A percentile compares a stretch with the other conserved stretches of the same genome.
phyloP scores from a whole-genome alignment of 2,329 filamentous ascomycete genomes.

The Mycosphaerelloides madeirae region DNA sequence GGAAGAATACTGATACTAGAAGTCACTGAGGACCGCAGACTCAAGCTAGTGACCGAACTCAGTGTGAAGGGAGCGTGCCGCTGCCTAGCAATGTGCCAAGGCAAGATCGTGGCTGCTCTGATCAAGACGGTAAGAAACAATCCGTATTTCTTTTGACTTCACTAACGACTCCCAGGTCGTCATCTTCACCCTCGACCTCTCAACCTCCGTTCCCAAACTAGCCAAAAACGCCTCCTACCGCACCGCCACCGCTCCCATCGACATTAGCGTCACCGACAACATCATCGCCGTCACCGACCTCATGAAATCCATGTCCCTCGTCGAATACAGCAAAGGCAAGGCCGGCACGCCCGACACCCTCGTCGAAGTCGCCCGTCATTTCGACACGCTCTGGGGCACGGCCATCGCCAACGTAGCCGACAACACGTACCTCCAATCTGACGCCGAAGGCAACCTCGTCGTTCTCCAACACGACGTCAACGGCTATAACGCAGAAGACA shows the following conservation, averaged over 20 bases:
- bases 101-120: constrained; percentile 78
- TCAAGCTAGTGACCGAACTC: constrained; percentile 67
- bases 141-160: not conserved
- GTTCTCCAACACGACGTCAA: constrained; percentile 69
- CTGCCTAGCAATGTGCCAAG: constrained; percentile 67
- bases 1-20: constrained; percentile 84
- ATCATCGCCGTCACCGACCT: constrained; percentile 82
- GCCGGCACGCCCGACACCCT: constrained; percentile 54
- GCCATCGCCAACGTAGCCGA: constrained; percentile 67
- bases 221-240: constrained; percentile 71
- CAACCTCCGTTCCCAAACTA: constrained; percentile 53
- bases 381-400: constrained; percentile 76
- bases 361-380: constrained; percentile 72
- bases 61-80: constrained; percentile 75
- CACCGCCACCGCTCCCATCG: constrained; percentile 77
- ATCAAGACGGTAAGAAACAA: constrained; percentile 67
- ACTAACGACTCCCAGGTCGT: constrained; percentile 44
- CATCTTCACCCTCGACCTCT: constrained; percentile 55
- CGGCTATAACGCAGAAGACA: constrained; percentile 71
- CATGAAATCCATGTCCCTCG: constrained; percentile 83
- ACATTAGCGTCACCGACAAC: constrained; percentile 68
- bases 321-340: constrained; percentile 63
- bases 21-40: constrained; percentile 66
- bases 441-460: constrained; percentile 81
- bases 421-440: constrained; percentile 74